Percentiles rank a stretch among this genome's conserved stretches.
Conservation (phyloP, 768 basidiomycete genomes). For the Suillus cothurnatus region DNA sequence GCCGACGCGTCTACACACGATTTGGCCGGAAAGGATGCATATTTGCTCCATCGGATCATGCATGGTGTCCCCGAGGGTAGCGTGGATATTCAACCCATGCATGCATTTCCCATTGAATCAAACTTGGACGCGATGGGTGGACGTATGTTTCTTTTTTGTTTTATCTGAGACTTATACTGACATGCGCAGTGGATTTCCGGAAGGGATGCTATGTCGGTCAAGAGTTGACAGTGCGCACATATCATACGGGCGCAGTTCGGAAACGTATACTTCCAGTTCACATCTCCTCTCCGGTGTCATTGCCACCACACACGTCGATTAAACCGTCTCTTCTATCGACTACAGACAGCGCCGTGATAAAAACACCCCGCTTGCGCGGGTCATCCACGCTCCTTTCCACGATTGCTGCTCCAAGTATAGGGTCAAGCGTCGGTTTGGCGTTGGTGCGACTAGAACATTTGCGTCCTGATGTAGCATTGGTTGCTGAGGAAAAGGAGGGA, state of each 20-base stretch:
- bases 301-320: constrained; percentile 25
- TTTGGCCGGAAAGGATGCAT: constrained; percentile 52
- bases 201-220: constrained; percentile 99
- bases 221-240: constrained; percentile 94
- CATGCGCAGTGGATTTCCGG: constrained; percentile 79
- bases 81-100: constrained; percentile 71
- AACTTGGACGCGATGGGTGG: constrained; percentile 95
- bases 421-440: constrained; percentile 67
- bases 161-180: constrained; percentile 5
- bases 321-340: constrained; percentile 22
- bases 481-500: constrained; percentile 32
- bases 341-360: constrained; percentile 34
- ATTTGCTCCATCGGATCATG: constrained; percentile 75
- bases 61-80: constrained; percentile 89
- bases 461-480: constrained; percentile 28
- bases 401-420: constrained; percentile 29
- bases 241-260: constrained; percentile 89
- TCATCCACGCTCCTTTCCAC: constrained; percentile 75
- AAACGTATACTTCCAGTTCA: constrained; percentile 88
- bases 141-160: constrained; percentile 51
- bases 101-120: constrained; percentile 91
- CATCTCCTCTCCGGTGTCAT: constrained; percentile 43
- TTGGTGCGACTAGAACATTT: constrained; percentile 77
- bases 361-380: constrained; percentile 61
- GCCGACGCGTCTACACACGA: constrained; percentile 60